Conservation (phyloP, 2,329 filamentous ascomycete species). For the Fusarium coicis region DNA sequence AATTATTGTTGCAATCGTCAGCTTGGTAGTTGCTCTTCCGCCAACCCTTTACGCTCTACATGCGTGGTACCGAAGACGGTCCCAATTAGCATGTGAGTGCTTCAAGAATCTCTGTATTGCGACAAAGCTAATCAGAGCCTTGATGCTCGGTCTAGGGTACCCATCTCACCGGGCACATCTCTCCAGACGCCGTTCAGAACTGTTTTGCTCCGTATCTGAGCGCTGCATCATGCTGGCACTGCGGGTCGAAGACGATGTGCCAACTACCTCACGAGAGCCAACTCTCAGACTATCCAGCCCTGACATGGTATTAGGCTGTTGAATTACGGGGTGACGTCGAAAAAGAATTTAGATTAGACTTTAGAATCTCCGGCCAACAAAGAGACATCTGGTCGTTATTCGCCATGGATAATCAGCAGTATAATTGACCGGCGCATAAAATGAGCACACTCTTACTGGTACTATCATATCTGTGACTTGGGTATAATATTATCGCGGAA, state of each 20-base stretch:
- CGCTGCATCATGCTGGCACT: background rate
- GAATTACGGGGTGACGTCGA: rapidly evolving
- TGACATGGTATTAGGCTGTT: rapidly evolving
- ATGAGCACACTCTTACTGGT: too few species aligned
- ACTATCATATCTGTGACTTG: too few species aligned
- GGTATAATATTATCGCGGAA: rapidly evolving
- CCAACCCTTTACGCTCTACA: background rate
- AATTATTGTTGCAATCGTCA: background rate
- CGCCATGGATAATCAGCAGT: too few species aligned
- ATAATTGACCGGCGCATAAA: too few species aligned
- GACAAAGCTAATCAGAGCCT: rapidly evolving
- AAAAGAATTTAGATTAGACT: rapidly evolving
- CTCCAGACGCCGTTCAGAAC: rapidly evolving
- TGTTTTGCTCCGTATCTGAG: background rate
- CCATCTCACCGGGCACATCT: background rate
- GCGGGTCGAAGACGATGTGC: rapidly evolving
- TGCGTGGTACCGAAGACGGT: rapidly evolving
- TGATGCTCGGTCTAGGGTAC: background rate
- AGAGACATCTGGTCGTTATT: too few species aligned
- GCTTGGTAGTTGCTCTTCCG: background rate
- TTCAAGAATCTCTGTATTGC: rapidly evolving
- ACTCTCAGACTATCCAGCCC: rapidly evolving
- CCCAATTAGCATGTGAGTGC: rapidly evolving
- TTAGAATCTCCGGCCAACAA: too few species aligned
- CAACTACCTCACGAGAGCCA: rapidly evolving